phyloP scores from a whole-genome alignment of 768 basidiomycete genomes.

The Lentinula sp. region DNA sequence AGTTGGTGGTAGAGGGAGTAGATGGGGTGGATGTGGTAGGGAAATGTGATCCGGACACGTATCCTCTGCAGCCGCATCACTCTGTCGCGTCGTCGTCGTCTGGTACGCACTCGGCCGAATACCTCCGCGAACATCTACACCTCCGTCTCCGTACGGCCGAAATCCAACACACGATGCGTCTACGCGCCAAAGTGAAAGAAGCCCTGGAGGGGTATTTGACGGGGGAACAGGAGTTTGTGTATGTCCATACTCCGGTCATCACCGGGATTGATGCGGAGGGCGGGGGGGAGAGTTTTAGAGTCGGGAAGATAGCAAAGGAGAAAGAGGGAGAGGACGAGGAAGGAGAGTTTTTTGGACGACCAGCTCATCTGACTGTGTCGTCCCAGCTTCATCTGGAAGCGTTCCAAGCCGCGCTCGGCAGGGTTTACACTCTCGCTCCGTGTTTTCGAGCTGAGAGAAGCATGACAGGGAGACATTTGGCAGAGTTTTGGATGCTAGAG shows the following conservation, averaged over 20 bases:
- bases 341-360: constrained; percentile 61
- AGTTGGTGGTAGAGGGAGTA: constrained; percentile 30
- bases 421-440: constrained; percentile 90
- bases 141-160: constrained; percentile 76
- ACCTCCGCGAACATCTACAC: constrained; percentile 82
- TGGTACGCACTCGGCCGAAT: constrained; percentile 79
- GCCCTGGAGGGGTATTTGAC: constrained; percentile 46
- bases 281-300: constrained; percentile 85
- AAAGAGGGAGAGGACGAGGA: constrained; percentile 3
- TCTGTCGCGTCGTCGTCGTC: constrained; percentile 29
- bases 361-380: constrained; percentile 88
- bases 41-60: constrained; percentile 40
- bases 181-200: constrained; percentile 51
- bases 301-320: constrained; percentile 32
- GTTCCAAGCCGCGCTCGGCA: constrained; percentile 66
- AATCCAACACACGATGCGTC: constrained; percentile 38
- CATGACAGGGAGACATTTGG: constrained; percentile 84
- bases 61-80: constrained; percentile 6
- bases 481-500: constrained; percentile 99
- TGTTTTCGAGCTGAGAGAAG: constrained; percentile 93
- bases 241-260: constrained; percentile 81
- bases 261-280: constrained; percentile 95
- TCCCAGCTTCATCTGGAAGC: constrained; percentile 95
- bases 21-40: constrained; percentile 37
- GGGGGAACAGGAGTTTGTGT: constrained; percentile 62